phyloP scores from a whole-genome alignment of 1,284 basidiomycete species.

The Entoloma clypeatum region DNA sequence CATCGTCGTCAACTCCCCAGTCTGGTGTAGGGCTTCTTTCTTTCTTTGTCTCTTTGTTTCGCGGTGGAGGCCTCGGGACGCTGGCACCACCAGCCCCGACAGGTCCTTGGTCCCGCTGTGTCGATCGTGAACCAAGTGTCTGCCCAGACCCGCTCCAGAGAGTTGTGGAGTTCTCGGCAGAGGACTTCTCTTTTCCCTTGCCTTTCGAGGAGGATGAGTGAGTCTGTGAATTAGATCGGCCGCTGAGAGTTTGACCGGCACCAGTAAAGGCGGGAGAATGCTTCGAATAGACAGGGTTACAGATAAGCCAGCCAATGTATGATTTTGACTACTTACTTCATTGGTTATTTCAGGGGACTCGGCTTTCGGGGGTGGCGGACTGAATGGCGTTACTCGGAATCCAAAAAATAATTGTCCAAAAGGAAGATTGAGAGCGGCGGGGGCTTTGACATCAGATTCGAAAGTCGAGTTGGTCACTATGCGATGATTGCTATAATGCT shows the following conservation, averaged over 20 bases:
- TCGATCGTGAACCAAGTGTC: conserved; percentile 42
- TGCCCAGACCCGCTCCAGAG: conserved; percentile 57
- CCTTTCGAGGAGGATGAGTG: conserved; percentile 38
- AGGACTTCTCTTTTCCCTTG: conserved; percentile 48
- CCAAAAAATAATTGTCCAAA: conserved; percentile 95
- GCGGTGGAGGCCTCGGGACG: conserved; percentile 42
- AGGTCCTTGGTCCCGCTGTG: conserved; percentile 36
- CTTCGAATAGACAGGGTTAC: conserved; percentile 19
- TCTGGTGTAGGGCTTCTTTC: conserved; percentile 67
- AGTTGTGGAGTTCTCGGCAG: conserved; percentile 25
- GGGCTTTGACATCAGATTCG: conserved; percentile 76
- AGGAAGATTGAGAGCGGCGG: conserved; percentile 87
- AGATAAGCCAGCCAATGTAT: background rate
- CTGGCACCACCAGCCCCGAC: conserved; percentile 52
- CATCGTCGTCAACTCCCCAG: conserved; percentile 74
- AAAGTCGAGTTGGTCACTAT: conserved; percentile 84
- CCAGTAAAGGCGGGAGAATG: conserved; percentile 45
- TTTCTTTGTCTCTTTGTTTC: conserved; percentile 34
- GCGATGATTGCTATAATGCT: conserved; percentile 63
- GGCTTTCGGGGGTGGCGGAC: conserved; percentile 41
- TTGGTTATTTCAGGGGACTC: conserved; percentile 22
- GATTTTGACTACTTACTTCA: conserved; percentile 22
- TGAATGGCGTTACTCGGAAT: conserved; percentile 74
- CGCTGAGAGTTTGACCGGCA: conserved; percentile 51
- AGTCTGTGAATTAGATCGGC: conserved; percentile 32